Evolutionary conservation across 1,284 basidiomycete genomes (phyloP), one percentile per base, ranked within the genome.

Genomic region (Cryptococcus sp.): DNA sequence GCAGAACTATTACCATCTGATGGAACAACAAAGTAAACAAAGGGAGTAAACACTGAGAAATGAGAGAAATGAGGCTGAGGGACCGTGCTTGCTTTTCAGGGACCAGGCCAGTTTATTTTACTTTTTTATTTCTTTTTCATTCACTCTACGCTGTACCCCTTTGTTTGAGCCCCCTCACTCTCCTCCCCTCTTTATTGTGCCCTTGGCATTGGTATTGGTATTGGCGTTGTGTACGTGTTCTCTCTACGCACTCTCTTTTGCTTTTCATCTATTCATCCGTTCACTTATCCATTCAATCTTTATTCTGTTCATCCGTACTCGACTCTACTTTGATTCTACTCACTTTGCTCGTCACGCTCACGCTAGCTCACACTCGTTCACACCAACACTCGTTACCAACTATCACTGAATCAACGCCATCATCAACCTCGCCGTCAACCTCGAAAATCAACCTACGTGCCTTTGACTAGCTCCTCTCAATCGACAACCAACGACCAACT

Each of bases 41-140:
- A 34, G 29, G 29, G 29, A 44, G 41, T 44, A 44, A 44, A 44
- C 41, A 44, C 29, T 13, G 13, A 34, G 13, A 10, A 29, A 13
- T 5, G 13, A 43, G 40, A 43, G 40, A n/a, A 17, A 43, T n/a
- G 41, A 44, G n/a, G 41, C 41, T n/a, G 41, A 44, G n/a, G 51
- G 51, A 52, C 51, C 51, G 51, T 52, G 51, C 51, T 46, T 52
- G 51, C 51, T 52, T 52, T 52, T 52, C 51, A 52, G 51, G 51
- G 51, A 7, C 40, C 11, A 37, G 25, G 13, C n/a, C 16, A 8
- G 41, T 44, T n/a, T 20, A 4, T 43, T 17, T 43, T 44, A 22
- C 22, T 46, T 26, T 26, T 26, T 26, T 11, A 23, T 46, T 26
- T 23, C 23, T 7, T 15, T 26, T 23, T 46, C 45, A 22, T 22